Evolutionary conservation across 2,329 filamentous ascomycete species (phyloP), one percentile per base, ranked within the genome.

Genomic region (Pseudogymnoascus verrucosus): DNA sequence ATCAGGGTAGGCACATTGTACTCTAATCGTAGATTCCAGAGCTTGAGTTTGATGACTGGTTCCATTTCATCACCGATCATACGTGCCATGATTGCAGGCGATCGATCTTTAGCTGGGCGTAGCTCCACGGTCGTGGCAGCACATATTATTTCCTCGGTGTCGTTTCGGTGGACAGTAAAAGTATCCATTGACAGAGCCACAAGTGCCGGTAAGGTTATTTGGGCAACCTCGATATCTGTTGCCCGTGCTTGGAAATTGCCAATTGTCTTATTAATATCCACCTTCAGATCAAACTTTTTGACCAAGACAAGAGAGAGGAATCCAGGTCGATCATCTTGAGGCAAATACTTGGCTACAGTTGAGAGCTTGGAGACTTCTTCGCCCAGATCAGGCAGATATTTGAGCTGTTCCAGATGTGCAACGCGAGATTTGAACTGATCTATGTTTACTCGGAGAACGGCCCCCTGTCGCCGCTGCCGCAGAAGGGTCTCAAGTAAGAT

Each of bases 61-160:
- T 98, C 93, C 77, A 96, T 90, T 73, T 98, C 93, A 72, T 98
- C 93, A 0, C 91, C 91, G 68, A 99, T 90, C 77, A 96, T 89
- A 60, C 95, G 85, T 65, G 90, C 85, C 87, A 96, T 96, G 62
- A 98, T 74, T 67, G 93, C 90, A 0, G 88, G 86, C 1, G 84
- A 77, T 67, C 70, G 67, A n/a, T 62, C 61, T 40, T 66, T 67
- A 14, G 67, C 62, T 21, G 73, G 69, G 47, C 69, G 68, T n/a
- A 71, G 59, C 26, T 69, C 69, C 37, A 68, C 64, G 64, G 70
- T 67, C 26, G 69, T 73, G 4, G 73, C 72, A 16, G 80, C 85
- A 42, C 86, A 86, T 4, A 98, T 70, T 11, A 99, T 78, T 57
- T 90, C 84, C 72, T 96, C 90, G 0, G 78, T 78, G 1, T 80